These are phyloP conservation scores for Hypomyces perniciosus DNA, from an alignment of 2,329 filamentous ascomycete species.

Conservation along the genomic window DNA sequence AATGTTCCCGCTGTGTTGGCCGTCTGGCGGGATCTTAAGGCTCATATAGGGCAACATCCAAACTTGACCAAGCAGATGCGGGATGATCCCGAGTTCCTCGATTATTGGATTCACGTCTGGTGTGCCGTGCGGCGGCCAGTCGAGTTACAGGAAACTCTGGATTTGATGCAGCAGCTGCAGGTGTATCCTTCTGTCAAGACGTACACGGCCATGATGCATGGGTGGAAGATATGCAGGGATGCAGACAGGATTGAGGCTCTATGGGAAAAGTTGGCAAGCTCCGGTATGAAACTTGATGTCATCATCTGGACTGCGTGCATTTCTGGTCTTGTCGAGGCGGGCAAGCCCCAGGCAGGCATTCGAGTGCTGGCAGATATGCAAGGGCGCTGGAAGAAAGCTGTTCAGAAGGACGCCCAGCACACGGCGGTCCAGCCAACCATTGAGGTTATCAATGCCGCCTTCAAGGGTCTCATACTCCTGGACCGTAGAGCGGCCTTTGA, in stretches of 20 bases:
- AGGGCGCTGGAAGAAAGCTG: constrained; percentile 46
- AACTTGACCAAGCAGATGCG: constrained; percentile 24
- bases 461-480: constrained; percentile 55
- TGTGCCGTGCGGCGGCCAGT: constrained; percentile 27
- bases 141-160: constrained; percentile 32
- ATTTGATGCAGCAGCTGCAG: constrained; percentile 40
- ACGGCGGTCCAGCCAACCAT: constrained; percentile 53
- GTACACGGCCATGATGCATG: constrained; percentile 68
- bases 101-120: constrained; percentile 36
- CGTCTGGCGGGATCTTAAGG: constrained; percentile 30
- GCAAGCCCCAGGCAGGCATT: constrained; percentile 51
- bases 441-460: constrained; percentile 62
- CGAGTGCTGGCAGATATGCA: constrained; percentile 61
- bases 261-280: constrained; percentile 57
- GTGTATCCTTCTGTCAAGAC: constrained; percentile 56
- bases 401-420: constrained; percentile 21
- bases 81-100: constrained; percentile 30
- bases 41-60: constrained; percentile 19
- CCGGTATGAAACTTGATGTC: constrained; percentile 55
- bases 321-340: constrained; percentile 54
- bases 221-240: constrained; percentile 58
- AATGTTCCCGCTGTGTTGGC: constrained; percentile 24
- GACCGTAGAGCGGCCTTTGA: constrained; percentile 44
- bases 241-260: constrained; percentile 54
- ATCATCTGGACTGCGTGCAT: constrained; percentile 67